phyloP scores from a whole-genome alignment of 345 rosid species.

The Abelmoschus esculentus region DNA sequence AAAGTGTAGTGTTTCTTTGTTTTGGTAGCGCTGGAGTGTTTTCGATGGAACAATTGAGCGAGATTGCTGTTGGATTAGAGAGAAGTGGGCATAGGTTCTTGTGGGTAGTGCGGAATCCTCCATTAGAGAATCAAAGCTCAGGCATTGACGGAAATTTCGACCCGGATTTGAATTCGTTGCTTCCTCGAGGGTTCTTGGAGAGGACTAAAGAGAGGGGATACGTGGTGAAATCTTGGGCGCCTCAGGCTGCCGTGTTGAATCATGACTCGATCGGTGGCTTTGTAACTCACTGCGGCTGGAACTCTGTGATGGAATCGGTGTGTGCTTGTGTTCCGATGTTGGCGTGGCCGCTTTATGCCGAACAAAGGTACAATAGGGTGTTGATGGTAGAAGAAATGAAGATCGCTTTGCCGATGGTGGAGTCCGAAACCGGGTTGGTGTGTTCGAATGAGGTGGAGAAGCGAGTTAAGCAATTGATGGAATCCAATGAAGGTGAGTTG shows the following conservation, averaged over 20 bases:
- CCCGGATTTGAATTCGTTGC: slow-evolving; percentile 1
- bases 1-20: slow-evolving; percentile 43
- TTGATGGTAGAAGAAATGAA: slow-evolving; percentile 47
- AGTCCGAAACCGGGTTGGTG: slow-evolving; percentile 40
- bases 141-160: neutral
- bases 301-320: slow-evolving; percentile 34
- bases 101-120: slow-evolving; percentile 42
- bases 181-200: slow-evolving; percentile 36
- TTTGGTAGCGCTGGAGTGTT: slow-evolving; percentile 60
- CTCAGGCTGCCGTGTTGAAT: slow-evolving; percentile 19
- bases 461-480: slow-evolving; percentile 46
- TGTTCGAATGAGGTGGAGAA: slow-evolving; percentile 38
- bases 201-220: slow-evolving; percentile 24
- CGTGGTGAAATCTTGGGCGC: slow-evolving; percentile 27
- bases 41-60: slow-evolving; percentile 29
- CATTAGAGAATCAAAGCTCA: neutral
- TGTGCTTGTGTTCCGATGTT: slow-evolving; percentile 37
- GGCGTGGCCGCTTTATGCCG: slow-evolving; percentile 42
- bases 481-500: slow-evolving; percentile 22
- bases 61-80: slow-evolving; percentile 37
- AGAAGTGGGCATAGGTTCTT: slow-evolving; percentile 28
- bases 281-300: slow-evolving; percentile 35
- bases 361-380: slow-evolving; percentile 35
- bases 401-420: slow-evolving; percentile 37
- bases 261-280: slow-evolving; percentile 29